phyloP scores from a whole-genome alignment of 2,329 filamentous ascomycete genomes.

The Metarhizium sp. region DNA sequence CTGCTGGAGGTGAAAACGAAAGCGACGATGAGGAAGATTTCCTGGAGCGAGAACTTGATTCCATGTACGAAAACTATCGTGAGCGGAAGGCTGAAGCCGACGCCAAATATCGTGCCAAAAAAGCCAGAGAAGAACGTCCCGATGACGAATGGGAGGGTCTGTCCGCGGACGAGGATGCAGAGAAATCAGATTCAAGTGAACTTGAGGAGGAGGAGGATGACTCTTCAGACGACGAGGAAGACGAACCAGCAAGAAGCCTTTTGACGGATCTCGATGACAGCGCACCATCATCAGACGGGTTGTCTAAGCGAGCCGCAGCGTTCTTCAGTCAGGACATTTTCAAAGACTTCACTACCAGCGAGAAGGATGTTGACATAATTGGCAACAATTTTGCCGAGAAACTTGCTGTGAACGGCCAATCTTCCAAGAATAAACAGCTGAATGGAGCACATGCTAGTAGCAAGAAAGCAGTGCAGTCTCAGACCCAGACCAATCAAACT shows the following conservation, averaged over 20 bases:
- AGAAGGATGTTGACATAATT: conserved; percentile 45
- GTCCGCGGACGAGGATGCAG: conserved; percentile 52
- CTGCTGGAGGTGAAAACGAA: conserved; percentile 48
- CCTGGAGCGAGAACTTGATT: conserved; percentile 77
- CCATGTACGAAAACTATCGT: conserved; percentile 78
- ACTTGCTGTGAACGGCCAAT: not conserved
- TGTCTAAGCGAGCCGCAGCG: conserved; percentile 76
- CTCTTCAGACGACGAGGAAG: conserved; percentile 24
- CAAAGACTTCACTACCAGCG: conserved; percentile 39
- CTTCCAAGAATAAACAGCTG: not conserved
- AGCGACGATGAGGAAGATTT: conserved; percentile 72
- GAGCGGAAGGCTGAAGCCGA: conserved; percentile 71
- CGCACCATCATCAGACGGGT: conserved; percentile 32
- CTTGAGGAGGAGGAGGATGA: conserved; percentile 48
- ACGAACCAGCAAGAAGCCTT: conserved; percentile 17
- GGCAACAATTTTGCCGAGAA: conserved; percentile 9
- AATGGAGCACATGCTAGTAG: not conserved
- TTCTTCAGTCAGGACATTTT: conserved; percentile 98
- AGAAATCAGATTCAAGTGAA: conserved; percentile 43
- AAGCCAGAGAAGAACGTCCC: conserved; percentile 68
- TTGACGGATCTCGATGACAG: conserved; percentile 30
- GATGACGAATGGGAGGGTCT: conserved; percentile 92
- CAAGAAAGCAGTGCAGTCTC: conserved; percentile 13
- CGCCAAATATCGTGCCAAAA: conserved; percentile 85
- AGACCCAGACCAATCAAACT: conserved; percentile 1